phyloP scores from a whole-genome alignment of 768 basidiomycete species.

The Trametes maxima region DNA sequence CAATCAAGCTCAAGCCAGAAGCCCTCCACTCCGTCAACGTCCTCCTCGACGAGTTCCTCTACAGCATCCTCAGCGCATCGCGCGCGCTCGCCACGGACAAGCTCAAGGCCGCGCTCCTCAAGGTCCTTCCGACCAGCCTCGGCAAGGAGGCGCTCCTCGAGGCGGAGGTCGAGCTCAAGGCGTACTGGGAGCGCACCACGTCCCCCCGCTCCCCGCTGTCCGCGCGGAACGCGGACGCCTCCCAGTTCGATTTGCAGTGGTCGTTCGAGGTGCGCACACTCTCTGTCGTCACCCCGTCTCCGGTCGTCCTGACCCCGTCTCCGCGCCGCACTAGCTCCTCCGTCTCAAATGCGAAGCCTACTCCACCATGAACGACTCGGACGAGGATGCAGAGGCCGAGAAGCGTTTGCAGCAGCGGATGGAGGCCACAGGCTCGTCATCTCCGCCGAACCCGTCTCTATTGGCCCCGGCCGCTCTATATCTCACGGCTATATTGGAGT shows the following conservation, averaged over 20 bases:
- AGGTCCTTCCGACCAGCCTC: conserved; percentile 73
- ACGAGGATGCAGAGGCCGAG: conserved; percentile 73
- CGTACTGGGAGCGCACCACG: conserved; percentile 80
- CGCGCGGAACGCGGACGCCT: conserved; percentile 51
- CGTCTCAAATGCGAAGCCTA: conserved; percentile 88
- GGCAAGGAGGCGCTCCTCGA: conserved; percentile 93
- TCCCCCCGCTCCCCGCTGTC: conserved; percentile 36
- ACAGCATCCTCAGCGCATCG: conserved; percentile 65
- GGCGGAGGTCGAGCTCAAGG: conserved; percentile 89
- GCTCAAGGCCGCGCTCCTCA: conserved; percentile 70
- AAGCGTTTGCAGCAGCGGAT: conserved; percentile 64
- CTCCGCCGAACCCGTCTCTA: conserved; percentile 54
- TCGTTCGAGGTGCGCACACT: conserved; percentile 62
- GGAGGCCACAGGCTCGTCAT: conserved; percentile 48
- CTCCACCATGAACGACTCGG: conserved; percentile 78
- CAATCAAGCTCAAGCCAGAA: conserved; percentile 80
- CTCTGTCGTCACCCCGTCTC: conserved; percentile 25
- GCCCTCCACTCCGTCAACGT: conserved; percentile 81
- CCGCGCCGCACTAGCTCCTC: conserved; percentile 52
- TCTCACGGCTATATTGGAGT: conserved; percentile 93
- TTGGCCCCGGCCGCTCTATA: conserved; percentile 86
- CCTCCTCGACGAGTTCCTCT: conserved; percentile 82
- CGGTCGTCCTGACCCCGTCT: neutral
- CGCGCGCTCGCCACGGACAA: conserved; percentile 73
- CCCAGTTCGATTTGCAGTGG: conserved; percentile 69